A percentile compares a stretch with the other conserved stretches of the same genome.
These are phyloP conservation scores for Fusarium sp. DNA, from an alignment of 2,329 filamentous ascomycete genomes.

Conservation along the genomic window DNA sequence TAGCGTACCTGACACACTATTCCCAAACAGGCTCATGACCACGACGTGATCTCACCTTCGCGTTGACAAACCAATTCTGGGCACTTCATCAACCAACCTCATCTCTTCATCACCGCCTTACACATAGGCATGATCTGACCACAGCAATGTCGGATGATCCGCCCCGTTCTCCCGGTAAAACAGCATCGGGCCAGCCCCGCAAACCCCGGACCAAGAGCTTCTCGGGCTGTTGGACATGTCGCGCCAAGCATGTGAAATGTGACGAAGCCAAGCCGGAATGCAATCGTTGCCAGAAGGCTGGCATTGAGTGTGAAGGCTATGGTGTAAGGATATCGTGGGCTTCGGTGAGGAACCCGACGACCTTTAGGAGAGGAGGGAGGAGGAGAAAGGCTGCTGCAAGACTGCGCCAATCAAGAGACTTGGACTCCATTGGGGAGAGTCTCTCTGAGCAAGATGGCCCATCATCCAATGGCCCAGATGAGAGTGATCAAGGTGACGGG, in stretches of 20 bases:
- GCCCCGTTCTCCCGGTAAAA: constrained; percentile 2
- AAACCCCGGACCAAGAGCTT: constrained; percentile 45
- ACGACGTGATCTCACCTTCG: constrained; percentile 12
- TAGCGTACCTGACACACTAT: not conserved
- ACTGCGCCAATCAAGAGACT: not conserved
- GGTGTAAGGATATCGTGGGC: constrained; percentile 42
- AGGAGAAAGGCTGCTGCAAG: constrained; percentile 11
- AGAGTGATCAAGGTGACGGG: not conserved
- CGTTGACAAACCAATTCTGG: not conserved
- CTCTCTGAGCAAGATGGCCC: not conserved
- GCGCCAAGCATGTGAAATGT: constrained; percentile 44
- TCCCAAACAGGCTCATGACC: not conserved
- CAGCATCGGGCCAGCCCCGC: constrained; percentile 28
- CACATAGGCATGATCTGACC: not conserved
- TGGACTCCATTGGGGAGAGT: not conserved
- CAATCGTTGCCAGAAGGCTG: constrained; percentile 35
- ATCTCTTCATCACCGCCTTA: not conserved
- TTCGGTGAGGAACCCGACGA: constrained; percentile 40
- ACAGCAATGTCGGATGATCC: constrained; percentile 26
- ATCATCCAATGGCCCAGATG: not conserved
- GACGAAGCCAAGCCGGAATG: constrained; percentile 39
- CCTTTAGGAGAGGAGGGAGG: constrained; percentile 21
- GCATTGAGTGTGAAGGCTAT: constrained; percentile 40
- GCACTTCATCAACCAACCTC: not conserved
- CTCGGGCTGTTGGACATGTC: constrained; percentile 45